Base-by-base conservation (phyloP, 352 stramenopile genomes). In the Phytophthora citrophthora region DNA sequence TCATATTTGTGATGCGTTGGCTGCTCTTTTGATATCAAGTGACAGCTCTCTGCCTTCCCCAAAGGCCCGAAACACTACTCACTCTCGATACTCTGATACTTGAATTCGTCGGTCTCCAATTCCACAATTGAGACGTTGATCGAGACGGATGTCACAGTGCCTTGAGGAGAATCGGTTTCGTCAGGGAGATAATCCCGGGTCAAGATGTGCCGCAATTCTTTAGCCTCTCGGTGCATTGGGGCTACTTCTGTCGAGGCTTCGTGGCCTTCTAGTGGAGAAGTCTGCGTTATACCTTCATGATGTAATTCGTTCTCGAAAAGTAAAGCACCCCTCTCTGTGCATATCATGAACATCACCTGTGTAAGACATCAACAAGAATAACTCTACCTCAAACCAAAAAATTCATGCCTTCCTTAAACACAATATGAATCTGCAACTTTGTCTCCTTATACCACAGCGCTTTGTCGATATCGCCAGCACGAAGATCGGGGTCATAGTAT, bases 1-100 rank as follows among this genome's bases (percentile, higher is more conserved):
- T 56, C 46, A 51, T 60, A 60, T 46, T 72, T 72, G 0, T 57
- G 26, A 36, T 68, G 56, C 9, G 20, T 68, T 55, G 40, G 0
- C 40, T 65, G 41, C 5, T 67, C 45, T 55, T n/a, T 62, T 27
- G 56, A 66, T 40, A 71, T 63, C 55, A 67, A 45, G 63, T 67
- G 63, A 16, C 63, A 67, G 44, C 45, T 67, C 39, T 72, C 20
- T 36, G 62, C 50, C 45, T 63, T 67, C 29, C 36, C 63, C 48
- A 36, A 18, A 6, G 46, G 8, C 16, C 40, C 31, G 7, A 66
- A 66, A 26, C 31, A 49, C 27, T 29, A 12, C 49, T 66, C 43
- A 24, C 29, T 47, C 54, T 68, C 61, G 47, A 68, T 61, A 40
- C 51, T 32, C 38, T 66, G 55, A 31, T 62, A 66, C n/a, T 49